Conservation (phyloP, 2,329 filamentous ascomycete genomes). For the Alternaria sp. region DNA sequence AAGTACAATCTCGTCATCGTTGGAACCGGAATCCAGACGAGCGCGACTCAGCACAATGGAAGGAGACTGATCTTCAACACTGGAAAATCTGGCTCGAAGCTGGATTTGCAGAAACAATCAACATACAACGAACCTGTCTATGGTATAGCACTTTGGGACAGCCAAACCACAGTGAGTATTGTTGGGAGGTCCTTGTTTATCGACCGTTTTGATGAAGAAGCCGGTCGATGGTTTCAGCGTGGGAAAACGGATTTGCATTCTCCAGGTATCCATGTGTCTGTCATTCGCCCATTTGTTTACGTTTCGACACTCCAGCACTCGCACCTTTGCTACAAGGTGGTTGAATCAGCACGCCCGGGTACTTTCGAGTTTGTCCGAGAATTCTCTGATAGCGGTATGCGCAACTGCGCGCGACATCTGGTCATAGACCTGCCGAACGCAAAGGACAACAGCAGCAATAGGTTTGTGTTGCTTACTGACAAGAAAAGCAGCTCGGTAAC, state of each 20-base stretch:
- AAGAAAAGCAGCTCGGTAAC: conserved; percentile 42
- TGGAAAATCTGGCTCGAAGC: conserved; percentile 56
- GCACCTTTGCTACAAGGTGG: conserved; percentile 58
- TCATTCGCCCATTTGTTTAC: conserved; percentile 58
- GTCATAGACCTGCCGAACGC: conserved; percentile 24
- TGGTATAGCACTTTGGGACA: conserved; percentile 40
- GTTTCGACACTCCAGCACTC: conserved; percentile 65
- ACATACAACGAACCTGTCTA: conserved; percentile 43
- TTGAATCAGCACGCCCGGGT: conserved; percentile 43
- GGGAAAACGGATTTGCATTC: conserved; percentile 57
- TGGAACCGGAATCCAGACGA: conserved; percentile 53
- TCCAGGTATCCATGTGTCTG: conserved; percentile 60
- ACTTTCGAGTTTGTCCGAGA: conserved; percentile 30
- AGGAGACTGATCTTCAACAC: conserved; percentile 43
- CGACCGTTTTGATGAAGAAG: conserved; percentile 38
- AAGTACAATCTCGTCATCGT: conserved; percentile 71
- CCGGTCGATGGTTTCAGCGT: conserved; percentile 52
- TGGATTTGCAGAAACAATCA: conserved; percentile 57
- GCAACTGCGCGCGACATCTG: conserved; percentile 39
- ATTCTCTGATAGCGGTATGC: conserved; percentile 44
- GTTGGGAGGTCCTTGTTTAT: conserved; percentile 39
- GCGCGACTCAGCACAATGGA: conserved; percentile 33
- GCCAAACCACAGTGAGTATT: conserved; percentile 35
- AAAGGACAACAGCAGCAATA: conserved; percentile 4
- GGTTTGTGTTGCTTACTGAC: conserved; percentile 46